Evolutionary conservation across 768 basidiomycete genomes (phyloP), one percentile per base, ranked within the genome.

Genomic region (Candolleomyces efflorescens): DNA sequence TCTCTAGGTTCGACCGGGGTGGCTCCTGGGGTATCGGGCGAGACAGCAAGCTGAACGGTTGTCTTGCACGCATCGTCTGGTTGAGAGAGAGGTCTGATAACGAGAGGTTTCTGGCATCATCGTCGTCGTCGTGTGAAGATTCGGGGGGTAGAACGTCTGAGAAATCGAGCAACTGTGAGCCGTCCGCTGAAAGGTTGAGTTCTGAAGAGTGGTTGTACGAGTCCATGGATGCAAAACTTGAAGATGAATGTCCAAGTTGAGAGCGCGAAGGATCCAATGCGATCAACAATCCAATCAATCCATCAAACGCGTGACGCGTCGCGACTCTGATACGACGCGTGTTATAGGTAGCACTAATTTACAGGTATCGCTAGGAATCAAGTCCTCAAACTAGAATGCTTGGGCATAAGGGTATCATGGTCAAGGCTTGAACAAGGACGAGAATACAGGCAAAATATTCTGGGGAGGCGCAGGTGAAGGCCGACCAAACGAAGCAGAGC

Each of bases 1-100:
- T 22, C 44, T 46, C 27, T 18, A 48, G 23, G 54, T 50, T 26
- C 44, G 24, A 44, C 56, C 37, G 66, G 60, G 12, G 62, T 38
- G 54, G 47, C 20, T 56, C 54, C 45, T 55, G 53, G 54, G 48
- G 58, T 49, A 45, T 32, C 10, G 66, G 64, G 23, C 52, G 50
- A n/a, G 65, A 67, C 23, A 72, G 67, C 24, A 71, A 61, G 54
- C 64, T 70, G 48, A 72, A 72, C 3, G 71, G 69, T 59, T 52
- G 62, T 48, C 50, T 60, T 61, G 11, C 62, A n/a, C 23, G 54
- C 49, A 37, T 64, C 32, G 62, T 71, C 55, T 80, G 74, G 49
- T 70, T 65, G 39, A 82, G 63, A 17, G 79, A 83, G 4, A 85
- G 75, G 59, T 85, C 83, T 1, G 83, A 83, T 46, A 85, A 67